phyloP scores from a whole-genome alignment of 768 basidiomycete genomes.

The Xanthoconium stramineum region DNA sequence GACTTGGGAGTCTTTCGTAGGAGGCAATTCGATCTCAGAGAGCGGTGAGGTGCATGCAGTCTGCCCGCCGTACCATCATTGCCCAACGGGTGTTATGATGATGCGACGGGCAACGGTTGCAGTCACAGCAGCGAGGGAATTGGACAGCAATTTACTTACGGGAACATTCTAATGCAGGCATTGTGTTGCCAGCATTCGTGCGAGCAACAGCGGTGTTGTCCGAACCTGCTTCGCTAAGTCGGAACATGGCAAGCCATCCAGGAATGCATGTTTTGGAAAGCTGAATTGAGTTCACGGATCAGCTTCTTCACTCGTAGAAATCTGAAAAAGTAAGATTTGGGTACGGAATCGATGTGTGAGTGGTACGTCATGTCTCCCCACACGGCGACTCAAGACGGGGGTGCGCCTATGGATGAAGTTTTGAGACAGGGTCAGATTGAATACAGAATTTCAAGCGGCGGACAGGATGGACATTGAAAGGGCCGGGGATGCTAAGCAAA shows the following conservation, averaged over 20 bases:
- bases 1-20: slow-evolving; percentile 15
- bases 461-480: slow-evolving; percentile 15
- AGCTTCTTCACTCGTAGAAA: slow-evolving; percentile 3
- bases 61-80: slow-evolving; percentile 2
- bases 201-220: slow-evolving; percentile 15
- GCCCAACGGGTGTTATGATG: slow-evolving; percentile 11
- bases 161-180: slow-evolving; percentile 15
- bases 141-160: slow-evolving; percentile 17
- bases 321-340: slow-evolving; percentile 10
- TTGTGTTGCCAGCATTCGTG: slow-evolving; percentile 15
- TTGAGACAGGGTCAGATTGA: slow-evolving; percentile 18
- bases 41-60: neutral
- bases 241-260: slow-evolving; percentile 8
- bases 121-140: slow-evolving; percentile 13
- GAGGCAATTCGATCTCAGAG: slow-evolving; percentile 18
- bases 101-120: slow-evolving; percentile 15
- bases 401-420: neutral
- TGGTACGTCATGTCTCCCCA: slow-evolving; percentile 24
- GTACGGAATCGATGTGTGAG: slow-evolving; percentile 5
- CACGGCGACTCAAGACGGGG: slow-evolving; percentile 20
- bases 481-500: slow-evolving; percentile 1
- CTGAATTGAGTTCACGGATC: slow-evolving; percentile 8
- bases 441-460: slow-evolving; percentile 17
- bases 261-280: slow-evolving; percentile 9
- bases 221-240: slow-evolving; percentile 12